phyloP scores from a whole-genome alignment of 495 filamentous ascomycete species.

The Penicillium flavigenum region DNA sequence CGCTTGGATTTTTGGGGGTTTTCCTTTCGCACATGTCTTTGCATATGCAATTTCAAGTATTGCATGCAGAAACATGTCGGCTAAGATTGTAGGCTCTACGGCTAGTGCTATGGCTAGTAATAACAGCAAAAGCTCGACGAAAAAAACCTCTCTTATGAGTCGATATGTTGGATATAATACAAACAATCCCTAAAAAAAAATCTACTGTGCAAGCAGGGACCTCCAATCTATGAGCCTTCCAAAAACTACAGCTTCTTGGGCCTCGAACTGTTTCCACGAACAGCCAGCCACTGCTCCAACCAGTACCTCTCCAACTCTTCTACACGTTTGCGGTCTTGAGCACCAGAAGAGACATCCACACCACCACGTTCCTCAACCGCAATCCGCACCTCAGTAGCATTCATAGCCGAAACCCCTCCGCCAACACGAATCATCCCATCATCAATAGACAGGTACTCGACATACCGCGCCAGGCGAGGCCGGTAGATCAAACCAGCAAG shows the following conservation, averaged over 20 bases:
- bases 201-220: slow-evolving; percentile 2
- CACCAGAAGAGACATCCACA: slow-evolving; percentile 29
- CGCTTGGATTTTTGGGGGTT: not conserved
- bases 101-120: not conserved
- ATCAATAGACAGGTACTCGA: slow-evolving; percentile 57
- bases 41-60: not conserved
- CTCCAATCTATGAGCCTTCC: too few species aligned
- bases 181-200: not conserved
- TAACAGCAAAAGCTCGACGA: not conserved
- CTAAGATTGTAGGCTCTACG: not conserved
- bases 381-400: slow-evolving; percentile 53
- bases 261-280: slow-evolving; percentile 4
- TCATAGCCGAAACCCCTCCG: slow-evolving; percentile 53
- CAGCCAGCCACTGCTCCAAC: slow-evolving; percentile 41
- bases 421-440: slow-evolving; percentile 54
- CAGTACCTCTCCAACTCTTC: slow-evolving; percentile 36
- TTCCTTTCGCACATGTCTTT: not conserved
- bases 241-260: not conserved
- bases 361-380: slow-evolving; percentile 52
- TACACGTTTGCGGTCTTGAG: slow-evolving; percentile 17
- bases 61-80: not conserved
- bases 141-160: not conserved
- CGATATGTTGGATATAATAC: slow-evolving; percentile 3
- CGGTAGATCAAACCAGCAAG: slow-evolving; percentile 40
- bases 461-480: slow-evolving; percentile 39